Base-by-base conservation (phyloP, 371 early-diverging fungal species). In the Saksenaea oblongispora region DNA sequence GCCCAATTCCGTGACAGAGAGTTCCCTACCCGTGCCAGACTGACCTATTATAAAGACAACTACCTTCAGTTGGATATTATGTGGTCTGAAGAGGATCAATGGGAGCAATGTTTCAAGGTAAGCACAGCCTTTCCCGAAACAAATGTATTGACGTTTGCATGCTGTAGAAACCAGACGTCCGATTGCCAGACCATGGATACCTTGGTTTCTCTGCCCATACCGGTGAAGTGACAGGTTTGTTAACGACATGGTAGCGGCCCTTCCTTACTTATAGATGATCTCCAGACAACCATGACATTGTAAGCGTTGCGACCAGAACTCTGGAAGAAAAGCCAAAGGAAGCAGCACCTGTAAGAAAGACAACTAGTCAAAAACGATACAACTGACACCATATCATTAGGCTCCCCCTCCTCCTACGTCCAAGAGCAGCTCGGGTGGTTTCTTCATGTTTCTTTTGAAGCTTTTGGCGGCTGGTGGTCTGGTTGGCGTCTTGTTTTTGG, bases 151-250 rank as follows among this genome's bases (percentile, higher is more conserved):
- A 41, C 0, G 42, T 17, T n/a, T 13, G 1, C 18, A 14, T n/a
- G 14, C 14, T 2, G 0, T 37, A 70, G 24, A 75, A 84, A 17
- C 65, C 74, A 26, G 86, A 94, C 65, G 85, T 95, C 18, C 76
- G 76, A 24, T 76, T 98, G 63, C 96, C 97, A 0, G 64, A 75
- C 1, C 70, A 79, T 55, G 82, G 87, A 15, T 97, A 93, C 74
- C 78, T 97, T 18, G 97, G 97, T 10, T 97, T 96, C 79, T 84
- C 91, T 42, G 92, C 96, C 7, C 85, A 87, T 42, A 98, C 98
- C 0, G 98, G 98, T 60, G 96, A 93, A 58, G 88, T 96, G 34
- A 82, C 87, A 36, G 91, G 86, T 86, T 75, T 24, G 37, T 15
- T 24, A 7, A 24, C 44, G 10, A 28, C 10, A 53, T 15, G n/a